phyloP scores from a whole-genome alignment of 2,329 filamentous ascomycete species.

The Ceratocystis variospora region DNA sequence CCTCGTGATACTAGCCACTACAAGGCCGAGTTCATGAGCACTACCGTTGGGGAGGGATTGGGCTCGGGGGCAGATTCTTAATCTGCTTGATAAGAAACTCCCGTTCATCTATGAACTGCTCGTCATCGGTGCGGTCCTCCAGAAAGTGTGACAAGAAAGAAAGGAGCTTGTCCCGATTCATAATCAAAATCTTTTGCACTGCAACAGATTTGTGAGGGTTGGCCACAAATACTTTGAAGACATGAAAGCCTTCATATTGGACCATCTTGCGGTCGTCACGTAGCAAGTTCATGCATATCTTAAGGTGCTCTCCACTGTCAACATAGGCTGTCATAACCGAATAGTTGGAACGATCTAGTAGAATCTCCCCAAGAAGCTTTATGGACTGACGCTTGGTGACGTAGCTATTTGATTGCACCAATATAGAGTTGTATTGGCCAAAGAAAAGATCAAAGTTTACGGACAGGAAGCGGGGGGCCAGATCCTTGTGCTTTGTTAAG shows the following conservation, averaged over 20 bases:
- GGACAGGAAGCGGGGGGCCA: constrained; percentile 75
- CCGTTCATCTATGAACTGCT: constrained; percentile 96
- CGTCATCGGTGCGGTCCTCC: constrained; percentile 89
- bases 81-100: constrained; percentile 96
- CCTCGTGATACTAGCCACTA: neutral
- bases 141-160: constrained; percentile 83
- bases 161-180: constrained; percentile 84
- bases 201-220: constrained; percentile 97
- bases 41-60: constrained; percentile 39
- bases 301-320: constrained; percentile 85
- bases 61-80: constrained; percentile 47
- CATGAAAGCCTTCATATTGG: constrained; percentile 97
- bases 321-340: constrained; percentile 97
- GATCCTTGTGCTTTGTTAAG: constrained; percentile 80
- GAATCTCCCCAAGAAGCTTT: constrained; percentile 86
- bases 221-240: constrained; percentile 98
- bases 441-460: constrained; percentile 94
- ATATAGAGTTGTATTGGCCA: constrained; percentile 68
- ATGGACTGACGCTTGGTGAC: constrained; percentile 97
- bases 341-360: constrained; percentile 92
- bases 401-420: constrained; percentile 88
- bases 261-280: constrained; percentile 97
- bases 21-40: neutral
- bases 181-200: constrained; percentile 88
- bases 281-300: constrained; percentile 95